Evolutionary conservation across 2,329 filamentous ascomycete species (phyloP), one percentile per base, ranked within the genome.

Genomic region (Zymoseptoria ardabiliae): DNA sequence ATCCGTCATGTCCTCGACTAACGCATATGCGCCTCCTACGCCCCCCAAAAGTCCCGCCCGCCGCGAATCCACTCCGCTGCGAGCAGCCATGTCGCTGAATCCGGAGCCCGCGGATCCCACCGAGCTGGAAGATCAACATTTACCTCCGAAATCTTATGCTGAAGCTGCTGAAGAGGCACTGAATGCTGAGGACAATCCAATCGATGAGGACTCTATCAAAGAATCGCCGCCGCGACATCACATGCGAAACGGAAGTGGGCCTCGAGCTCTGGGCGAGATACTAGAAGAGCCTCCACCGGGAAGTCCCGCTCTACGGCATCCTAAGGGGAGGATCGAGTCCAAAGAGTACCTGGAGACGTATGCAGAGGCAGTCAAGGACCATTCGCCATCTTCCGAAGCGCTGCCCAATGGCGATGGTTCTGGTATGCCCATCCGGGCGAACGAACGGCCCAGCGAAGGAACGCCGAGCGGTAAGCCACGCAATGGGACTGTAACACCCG

Each of bases 91-190:
- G 75, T 73, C 75, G 63, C 68, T 76, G 58, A 76, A 75, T 54
- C 53, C 72, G 30, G 76, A 77, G 65, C 76, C 75, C 22, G 72
- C 75, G 50, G 70, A 69, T 60, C 73, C 75, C 13, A 66, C 72
- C 49, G 73, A 74, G 63, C 74, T 76, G 56, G 66, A 72, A 41
- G 68, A 72, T 48, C 71, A 74, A 19, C 60, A 73, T 41, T 71
- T 77, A 35, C 66, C 73, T 19, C 74, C 74, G 61, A 79, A 78
- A 65, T 75, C 74, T 53, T 78, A 76, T 65, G 75, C 74, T 35
- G 76, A 75, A 61, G 76, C 76, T 30, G 72, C 73, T 23, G 63
- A 69, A 50, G 60, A 64, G 71, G 71, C 61, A 56, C 45, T 62
- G 20, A 56, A 61, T 53, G 54, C 61, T 13, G 57, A 61, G n/a